These are phyloP conservation scores for Vigna angularis DNA, from an alignment of 306 rosid genomes.

Conservation along the genomic window DNA sequence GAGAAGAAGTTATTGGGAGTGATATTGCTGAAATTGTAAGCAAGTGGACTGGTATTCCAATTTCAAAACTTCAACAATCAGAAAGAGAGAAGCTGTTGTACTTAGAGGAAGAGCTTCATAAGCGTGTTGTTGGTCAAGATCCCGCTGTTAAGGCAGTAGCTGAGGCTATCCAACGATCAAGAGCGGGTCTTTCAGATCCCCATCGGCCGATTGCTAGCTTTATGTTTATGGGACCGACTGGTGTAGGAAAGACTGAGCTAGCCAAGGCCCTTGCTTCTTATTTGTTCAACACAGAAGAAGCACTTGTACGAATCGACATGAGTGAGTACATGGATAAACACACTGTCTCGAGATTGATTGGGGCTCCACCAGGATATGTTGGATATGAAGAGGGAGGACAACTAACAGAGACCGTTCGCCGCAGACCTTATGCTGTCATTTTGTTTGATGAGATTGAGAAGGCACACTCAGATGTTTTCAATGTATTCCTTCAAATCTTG, in stretches of 20 bases:
- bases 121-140: conserved; percentile 95
- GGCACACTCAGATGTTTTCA: conserved; percentile 92
- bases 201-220: conserved; percentile 97
- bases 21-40: conserved; percentile 98
- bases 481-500: conserved; percentile 92
- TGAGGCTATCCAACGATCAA: conserved; percentile 92
- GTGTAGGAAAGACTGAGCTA: conserved; percentile 96
- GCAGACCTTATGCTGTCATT: conserved; percentile 93
- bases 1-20: conserved; percentile 90
- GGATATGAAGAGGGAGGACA: conserved; percentile 99
- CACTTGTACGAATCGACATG: conserved; percentile 97
- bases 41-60: conserved; percentile 98
- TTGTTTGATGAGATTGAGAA: conserved; percentile 97
- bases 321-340: conserved; percentile 99
- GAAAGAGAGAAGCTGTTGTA: conserved; percentile 87
- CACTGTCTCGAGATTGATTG: conserved; percentile 90
- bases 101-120: conserved; percentile 95
- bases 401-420: conserved; percentile 86
- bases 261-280: conserved; percentile 97
- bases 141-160: conserved; percentile 96
- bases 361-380: conserved; percentile 99
- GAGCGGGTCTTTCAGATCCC: conserved; percentile 98
- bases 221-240: conserved; percentile 99
- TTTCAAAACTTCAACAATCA: conserved; percentile 93
- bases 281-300: conserved; percentile 95